Evolutionary conservation across 441 rosid genomes (phyloP).

Genomic region (Adansonia gregorii): DNA sequence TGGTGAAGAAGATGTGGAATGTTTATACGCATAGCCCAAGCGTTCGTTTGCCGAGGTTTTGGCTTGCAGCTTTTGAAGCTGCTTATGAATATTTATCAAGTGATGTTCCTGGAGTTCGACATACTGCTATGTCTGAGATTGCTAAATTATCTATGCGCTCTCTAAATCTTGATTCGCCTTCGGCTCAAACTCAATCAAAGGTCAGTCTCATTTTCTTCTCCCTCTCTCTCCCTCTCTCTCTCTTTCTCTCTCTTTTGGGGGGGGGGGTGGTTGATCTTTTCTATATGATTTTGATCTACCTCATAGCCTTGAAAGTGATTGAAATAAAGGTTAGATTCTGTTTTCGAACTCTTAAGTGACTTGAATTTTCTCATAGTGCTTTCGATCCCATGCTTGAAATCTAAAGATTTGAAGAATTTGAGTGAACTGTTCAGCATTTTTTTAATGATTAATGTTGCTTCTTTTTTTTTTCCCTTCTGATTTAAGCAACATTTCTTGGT

Average conservation of each 20-base stretch:
- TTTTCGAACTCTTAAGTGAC: too few relatives aligned
- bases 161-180: constrained; percentile 42
- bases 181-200: constrained; percentile 37
- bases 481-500: not conserved
- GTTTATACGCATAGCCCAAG: constrained; percentile 53
- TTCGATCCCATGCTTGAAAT: too few relatives aligned
- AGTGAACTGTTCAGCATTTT: not conserved
- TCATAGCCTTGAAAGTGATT: not conserved
- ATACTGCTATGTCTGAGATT: constrained; percentile 56
- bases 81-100: constrained; percentile 57
- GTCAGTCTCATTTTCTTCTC: constrained; percentile 22
- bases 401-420: too few relatives aligned
- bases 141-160: constrained; percentile 57
- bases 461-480: not conserved
- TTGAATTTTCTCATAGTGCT: too few relatives aligned
- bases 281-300: constrained; percentile 1
- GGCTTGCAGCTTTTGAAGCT: constrained; percentile 64
- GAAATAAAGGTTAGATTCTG: not conserved
- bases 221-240: too few relatives aligned
- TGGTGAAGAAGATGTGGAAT: constrained; percentile 63
- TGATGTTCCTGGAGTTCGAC: constrained; percentile 44
- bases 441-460: not conserved
- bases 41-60: constrained; percentile 50
- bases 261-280: too few relatives aligned
- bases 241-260: too few relatives aligned